Evolutionary conservation across 1,284 basidiomycete genomes (phyloP).

Genomic region (Malassezia pachydermatis): DNA sequence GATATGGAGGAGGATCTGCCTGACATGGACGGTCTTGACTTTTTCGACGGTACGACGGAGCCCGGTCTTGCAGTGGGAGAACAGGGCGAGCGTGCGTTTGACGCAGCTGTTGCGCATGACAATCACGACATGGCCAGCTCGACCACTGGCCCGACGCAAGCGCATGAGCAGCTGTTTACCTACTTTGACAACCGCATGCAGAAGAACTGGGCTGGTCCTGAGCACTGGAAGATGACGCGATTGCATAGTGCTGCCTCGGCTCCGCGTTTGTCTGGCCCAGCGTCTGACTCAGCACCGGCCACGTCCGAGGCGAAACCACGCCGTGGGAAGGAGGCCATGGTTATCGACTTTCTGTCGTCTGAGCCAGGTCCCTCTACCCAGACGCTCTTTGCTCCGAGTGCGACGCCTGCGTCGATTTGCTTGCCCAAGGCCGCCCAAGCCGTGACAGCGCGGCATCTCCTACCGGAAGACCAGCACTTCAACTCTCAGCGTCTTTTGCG

Average conservation of each 20-base stretch:
- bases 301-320: neutral
- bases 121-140: slow-evolving; percentile 52
- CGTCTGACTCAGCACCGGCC: neutral
- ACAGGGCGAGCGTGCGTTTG: slow-evolving; percentile 7
- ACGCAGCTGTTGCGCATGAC: slow-evolving; percentile 12
- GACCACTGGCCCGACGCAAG: too few species aligned
- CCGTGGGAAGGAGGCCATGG: slow-evolving; percentile 61
- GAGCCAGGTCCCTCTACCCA: slow-evolving; percentile 58
- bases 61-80: slow-evolving; percentile 9
- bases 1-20: slow-evolving; percentile 20
- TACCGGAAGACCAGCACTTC: slow-evolving; percentile 98
- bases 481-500: slow-evolving; percentile 76
- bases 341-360: slow-evolving; percentile 71
- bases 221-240: slow-evolving; percentile 78
- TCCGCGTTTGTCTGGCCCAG: neutral
- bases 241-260: slow-evolving; percentile 11
- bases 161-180: slow-evolving; percentile 56
- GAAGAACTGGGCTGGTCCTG: slow-evolving; percentile 96
- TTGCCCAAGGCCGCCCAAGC: slow-evolving; percentile 47
- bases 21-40: slow-evolving; percentile 47
- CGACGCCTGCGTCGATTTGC: slow-evolving; percentile 45
- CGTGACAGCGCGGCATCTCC: slow-evolving; percentile 59
- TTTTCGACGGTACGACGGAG: slow-evolving; percentile 41
- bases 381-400: slow-evolving; percentile 60
- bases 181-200: slow-evolving; percentile 83